phyloP scores from a whole-genome alignment of 1,284 basidiomycete species.

The Apiotrichum veenhuisii region DNA sequence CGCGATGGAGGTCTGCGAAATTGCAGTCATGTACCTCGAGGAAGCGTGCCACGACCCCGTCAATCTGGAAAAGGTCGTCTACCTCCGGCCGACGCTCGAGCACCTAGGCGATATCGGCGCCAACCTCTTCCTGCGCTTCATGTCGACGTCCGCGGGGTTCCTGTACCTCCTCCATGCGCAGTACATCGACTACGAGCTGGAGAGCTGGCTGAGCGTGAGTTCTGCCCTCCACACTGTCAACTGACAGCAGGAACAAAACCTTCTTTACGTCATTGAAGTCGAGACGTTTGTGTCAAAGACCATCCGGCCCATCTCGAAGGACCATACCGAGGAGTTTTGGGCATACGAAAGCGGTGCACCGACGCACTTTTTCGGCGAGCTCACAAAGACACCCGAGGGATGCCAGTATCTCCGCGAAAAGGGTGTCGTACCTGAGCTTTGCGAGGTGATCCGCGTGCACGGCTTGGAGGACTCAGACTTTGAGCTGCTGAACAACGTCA shows the following conservation, averaged over 20 bases:
- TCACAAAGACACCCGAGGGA: conserved; percentile 91
- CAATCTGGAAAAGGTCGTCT: conserved; percentile 82
- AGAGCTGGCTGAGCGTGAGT: conserved; percentile 87
- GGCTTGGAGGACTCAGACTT: conserved; percentile 77
- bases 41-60: conserved; percentile 81
- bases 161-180: conserved; percentile 83
- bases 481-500: conserved; percentile 80
- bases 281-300: conserved; percentile 48
- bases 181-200: conserved; percentile 92
- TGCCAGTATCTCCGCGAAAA: conserved; percentile 84
- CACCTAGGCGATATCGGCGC: conserved; percentile 92
- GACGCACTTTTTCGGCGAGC: conserved; percentile 94
- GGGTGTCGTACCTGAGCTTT: conserved; percentile 87
- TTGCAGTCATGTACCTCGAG: conserved; percentile 82
- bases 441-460: conserved; percentile 82
- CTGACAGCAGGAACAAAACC: conserved; percentile 41
- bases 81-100: conserved; percentile 90
- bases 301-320: conserved; percentile 38
- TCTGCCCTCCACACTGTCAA: neutral
- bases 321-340: conserved; percentile 44
- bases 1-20: conserved; percentile 78
- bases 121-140: conserved; percentile 81
- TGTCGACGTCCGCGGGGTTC: conserved; percentile 91
- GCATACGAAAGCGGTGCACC: conserved; percentile 84
- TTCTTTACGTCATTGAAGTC: conserved; percentile 48